Conservation (phyloP, 1,284 basidiomycete genomes). For the Tilletia walkeri region DNA sequence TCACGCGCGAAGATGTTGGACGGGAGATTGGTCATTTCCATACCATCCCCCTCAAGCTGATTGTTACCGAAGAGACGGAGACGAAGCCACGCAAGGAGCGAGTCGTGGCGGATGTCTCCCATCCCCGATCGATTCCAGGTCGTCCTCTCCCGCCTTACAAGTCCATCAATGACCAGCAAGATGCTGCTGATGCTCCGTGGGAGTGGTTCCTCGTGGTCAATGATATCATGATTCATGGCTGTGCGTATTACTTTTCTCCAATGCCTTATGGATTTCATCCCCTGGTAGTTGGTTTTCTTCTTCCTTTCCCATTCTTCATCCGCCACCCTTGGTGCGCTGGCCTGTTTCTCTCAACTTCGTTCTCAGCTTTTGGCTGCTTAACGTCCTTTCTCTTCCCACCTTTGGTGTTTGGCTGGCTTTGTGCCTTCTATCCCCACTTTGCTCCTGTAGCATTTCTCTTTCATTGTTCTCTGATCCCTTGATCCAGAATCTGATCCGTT, state of each 20-base stretch:
- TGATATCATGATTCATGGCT: background rate
- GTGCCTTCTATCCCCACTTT: too few relatives aligned
- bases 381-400: too few relatives aligned
- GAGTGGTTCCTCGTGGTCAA: background rate
- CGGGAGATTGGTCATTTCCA: background rate
- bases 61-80: background rate
- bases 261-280: background rate
- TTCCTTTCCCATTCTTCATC: too few relatives aligned
- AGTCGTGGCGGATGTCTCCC: background rate
- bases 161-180: conserved; percentile 7
- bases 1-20: background rate
- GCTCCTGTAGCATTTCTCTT: too few relatives aligned
- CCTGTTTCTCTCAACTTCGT: too few relatives aligned
- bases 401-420: too few relatives aligned
- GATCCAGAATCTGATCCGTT: too few relatives aligned
- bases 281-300: too few relatives aligned
- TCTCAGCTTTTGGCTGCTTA: too few relatives aligned
- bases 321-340: too few relatives aligned
- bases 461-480: too few relatives aligned
- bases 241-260: background rate
- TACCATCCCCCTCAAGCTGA: background rate
- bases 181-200: background rate
- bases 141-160: background rate
- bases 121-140: background rate
- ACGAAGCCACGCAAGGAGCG: background rate